These are phyloP conservation scores for Ettlia oleoabundans DNA, from an alignment of 139 green algal genomes.

Conservation along the genomic window DNA sequence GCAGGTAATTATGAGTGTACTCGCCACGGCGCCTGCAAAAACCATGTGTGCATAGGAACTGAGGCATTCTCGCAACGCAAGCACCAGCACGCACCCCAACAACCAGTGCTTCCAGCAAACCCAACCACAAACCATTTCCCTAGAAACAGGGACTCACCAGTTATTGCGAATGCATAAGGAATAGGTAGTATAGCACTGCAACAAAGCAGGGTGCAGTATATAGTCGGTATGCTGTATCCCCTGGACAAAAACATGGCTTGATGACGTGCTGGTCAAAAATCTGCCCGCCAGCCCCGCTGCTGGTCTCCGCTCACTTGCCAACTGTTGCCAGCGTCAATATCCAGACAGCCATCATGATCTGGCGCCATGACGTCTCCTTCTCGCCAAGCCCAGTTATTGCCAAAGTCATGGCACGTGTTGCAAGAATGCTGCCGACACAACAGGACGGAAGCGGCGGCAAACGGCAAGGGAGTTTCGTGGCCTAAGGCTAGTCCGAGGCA, in stretches of 20 bases:
- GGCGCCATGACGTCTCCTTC: not conserved
- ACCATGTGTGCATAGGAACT: not conserved
- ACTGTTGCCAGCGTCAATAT: not conserved
- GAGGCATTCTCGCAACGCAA: not conserved
- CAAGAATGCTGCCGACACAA: not conserved
- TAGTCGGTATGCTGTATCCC: not conserved
- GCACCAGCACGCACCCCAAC: no score
- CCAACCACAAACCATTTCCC: not conserved
- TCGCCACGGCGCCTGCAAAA: not conserved
- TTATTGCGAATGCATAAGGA: not conserved
- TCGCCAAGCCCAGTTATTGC: not conserved
- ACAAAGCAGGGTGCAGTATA: not conserved
- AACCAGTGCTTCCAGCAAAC: not conserved
- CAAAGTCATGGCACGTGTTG: not conserved
- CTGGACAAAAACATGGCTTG: not conserved
- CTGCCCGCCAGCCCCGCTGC: not conserved
- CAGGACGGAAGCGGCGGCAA: not conserved
- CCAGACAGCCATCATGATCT: not conserved
- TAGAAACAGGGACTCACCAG: not conserved
- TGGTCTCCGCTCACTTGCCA: not conserved
- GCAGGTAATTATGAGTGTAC: not conserved
- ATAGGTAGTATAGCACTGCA: conserved; percentile 4
- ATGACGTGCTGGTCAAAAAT: not conserved
- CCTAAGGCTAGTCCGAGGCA: no score
- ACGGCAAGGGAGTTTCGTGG: not conserved